phyloP scores from a whole-genome alignment of 768 basidiomycete genomes.

The Neoboletus magnificus region DNA sequence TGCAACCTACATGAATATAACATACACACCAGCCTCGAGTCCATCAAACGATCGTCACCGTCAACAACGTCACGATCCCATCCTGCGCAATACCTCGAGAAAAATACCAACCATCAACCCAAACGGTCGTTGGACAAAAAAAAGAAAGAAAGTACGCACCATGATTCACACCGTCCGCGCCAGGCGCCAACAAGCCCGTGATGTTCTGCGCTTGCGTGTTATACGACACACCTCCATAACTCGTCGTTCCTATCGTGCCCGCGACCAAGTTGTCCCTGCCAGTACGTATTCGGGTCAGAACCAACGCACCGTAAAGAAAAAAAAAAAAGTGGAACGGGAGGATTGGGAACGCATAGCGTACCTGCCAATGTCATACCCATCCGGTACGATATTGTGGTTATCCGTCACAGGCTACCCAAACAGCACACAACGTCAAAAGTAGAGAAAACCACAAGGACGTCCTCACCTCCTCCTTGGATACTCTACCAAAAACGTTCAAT shows the following conservation, averaged over 20 bases:
- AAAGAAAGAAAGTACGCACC: constrained; percentile 30
- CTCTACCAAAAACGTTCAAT: constrained; percentile 26
- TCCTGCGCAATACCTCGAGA: constrained; percentile 48
- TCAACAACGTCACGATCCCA: constrained; percentile 53
- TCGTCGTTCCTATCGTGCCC: constrained; percentile 36
- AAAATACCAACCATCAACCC: background rate
- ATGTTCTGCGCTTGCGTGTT: constrained; percentile 43
- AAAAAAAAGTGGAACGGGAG: too few species aligned
- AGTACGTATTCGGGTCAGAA: background rate
- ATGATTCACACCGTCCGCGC: constrained; percentile 51
- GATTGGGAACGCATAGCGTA: constrained; percentile 10
- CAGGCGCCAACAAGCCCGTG: constrained; percentile 52
- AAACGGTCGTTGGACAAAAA: background rate
- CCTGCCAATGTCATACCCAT: constrained; percentile 52
- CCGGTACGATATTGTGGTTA: constrained; percentile 40
- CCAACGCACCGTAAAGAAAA: background rate
- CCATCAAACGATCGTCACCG: constrained; percentile 42
- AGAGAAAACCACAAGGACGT: background rate
- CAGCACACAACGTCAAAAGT: background rate
- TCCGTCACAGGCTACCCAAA: constrained; percentile 27
- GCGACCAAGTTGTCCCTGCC: constrained; percentile 39
- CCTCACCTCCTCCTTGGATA: constrained; percentile 45
- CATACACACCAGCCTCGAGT: background rate
- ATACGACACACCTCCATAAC: constrained; percentile 46
- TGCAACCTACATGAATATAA: background rate